Evolutionary conservation across 2,329 filamentous ascomycete species (phyloP).

Genomic region (Monosporascus sp.): DNA sequence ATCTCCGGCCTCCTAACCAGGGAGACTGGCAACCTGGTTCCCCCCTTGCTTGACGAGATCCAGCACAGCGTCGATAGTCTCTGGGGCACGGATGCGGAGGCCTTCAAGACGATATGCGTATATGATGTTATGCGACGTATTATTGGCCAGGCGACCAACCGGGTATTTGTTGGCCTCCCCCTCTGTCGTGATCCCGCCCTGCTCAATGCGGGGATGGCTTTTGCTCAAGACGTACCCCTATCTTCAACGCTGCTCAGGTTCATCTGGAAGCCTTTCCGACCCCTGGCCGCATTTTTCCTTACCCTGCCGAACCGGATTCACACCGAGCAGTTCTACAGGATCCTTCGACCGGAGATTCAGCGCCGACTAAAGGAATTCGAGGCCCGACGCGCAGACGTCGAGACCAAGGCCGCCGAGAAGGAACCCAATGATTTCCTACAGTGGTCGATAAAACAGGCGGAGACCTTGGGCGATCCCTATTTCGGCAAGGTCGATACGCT

Average conservation of each 20-base stretch:
- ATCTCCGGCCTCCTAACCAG: conserved; percentile 23
- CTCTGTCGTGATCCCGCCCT: conserved; percentile 21
- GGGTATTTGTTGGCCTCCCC: conserved; percentile 26
- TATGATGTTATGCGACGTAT: conserved; percentile 22
- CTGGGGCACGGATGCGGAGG: conserved; percentile 18
- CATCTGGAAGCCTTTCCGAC: conserved; percentile 15
- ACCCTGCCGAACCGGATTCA: conserved; percentile 21
- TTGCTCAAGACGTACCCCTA: conserved; percentile 19
- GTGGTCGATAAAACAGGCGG: conserved; percentile 9
- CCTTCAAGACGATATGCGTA: conserved; percentile 9
- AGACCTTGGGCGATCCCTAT: conserved; percentile 16
- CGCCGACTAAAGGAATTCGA: conserved; percentile 19
- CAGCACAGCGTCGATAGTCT: conserved; percentile 16
- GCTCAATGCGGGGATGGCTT: conserved; percentile 20
- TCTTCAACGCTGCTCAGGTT: conserved; percentile 13
- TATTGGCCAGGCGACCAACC: conserved; percentile 24
- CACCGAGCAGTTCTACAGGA: conserved; percentile 14
- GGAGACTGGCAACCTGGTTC: conserved; percentile 26
- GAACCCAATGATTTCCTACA: conserved; percentile 19
- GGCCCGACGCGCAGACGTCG: conserved; percentile 13
- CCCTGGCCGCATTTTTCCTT: conserved; percentile 16
- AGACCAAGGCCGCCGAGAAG: conserved; percentile 9
- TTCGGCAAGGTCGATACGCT: conserved; percentile 18
- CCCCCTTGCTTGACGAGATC: conserved; percentile 24
- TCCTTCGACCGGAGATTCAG: conserved; percentile 21